Base-by-base conservation (phyloP, 1,284 basidiomycete genomes). In the Melanopsichium pennsylvanicum region DNA sequence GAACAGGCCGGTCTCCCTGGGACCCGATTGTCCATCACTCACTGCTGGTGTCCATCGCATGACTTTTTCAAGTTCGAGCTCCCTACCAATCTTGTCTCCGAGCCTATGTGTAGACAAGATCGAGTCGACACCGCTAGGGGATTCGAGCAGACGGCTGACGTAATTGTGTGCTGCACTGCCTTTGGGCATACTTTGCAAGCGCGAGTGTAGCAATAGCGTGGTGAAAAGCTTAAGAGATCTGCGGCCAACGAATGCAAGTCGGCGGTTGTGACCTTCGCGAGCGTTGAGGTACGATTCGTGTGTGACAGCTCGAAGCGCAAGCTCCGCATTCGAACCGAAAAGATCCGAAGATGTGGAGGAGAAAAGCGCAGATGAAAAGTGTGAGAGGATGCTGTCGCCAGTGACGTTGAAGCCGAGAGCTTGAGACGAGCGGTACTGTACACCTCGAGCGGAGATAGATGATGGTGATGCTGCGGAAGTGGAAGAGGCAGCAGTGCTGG, bases 41-140 rank as follows among this genome's bases (percentile, higher is more conserved):
- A 72, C 60, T 22, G 70, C 72, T 12, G 79, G 70, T 10, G 73
- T 76, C 81, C 81, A 82, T 16, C 76, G 66, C 78, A 82, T 80
- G 23, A 80, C 70, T 34, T 76, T 61, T 44, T 81, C 81, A 13
- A 82, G 58, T 8, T 57, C 47, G 23, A 81, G 63, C 12, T 55
- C 32, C 43, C 69, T 55, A 2, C 77, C 80, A 13, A 75, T 46
- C 31, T 63, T 55, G 34, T 75, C 71, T 11, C 81, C 81, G 2
- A 82, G 66, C 19, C 55, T 46, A 9, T 68, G 69, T 27, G 77
- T 79, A 25, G 55, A 33, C 27, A 78, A 37, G 16, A 76, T 55
- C 25, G 70, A 33, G 21, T 74, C 72, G 13, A 79, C 51, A 12
- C 37, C 59, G 0, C 52, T 41, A 3, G 66, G 55, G 25, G 58